phyloP scores from a whole-genome alignment of 2,329 filamentous ascomycete genomes.

The Colletotrichum eleusines region DNA sequence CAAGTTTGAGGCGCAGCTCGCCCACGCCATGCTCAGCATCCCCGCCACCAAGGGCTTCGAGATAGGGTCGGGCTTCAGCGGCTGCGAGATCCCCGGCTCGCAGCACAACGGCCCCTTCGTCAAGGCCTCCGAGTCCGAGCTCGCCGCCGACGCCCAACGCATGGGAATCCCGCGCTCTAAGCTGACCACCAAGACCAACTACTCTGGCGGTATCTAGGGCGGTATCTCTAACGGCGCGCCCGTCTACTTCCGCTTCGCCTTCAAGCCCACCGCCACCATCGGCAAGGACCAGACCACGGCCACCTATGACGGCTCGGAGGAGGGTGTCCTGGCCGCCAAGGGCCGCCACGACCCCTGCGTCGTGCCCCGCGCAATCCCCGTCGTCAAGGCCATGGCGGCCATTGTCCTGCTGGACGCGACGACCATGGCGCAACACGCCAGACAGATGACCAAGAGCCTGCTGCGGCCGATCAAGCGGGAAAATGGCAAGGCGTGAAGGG shows the following conservation, averaged over 20 bases:
- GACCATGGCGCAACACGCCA: constrained; percentile 82
- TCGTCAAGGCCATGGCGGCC: constrained; percentile 89
- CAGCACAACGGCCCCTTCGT: constrained; percentile 92
- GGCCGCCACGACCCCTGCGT: constrained; percentile 95
- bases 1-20: constrained; percentile 92
- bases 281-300: constrained; percentile 87
- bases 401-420: constrained; percentile 88
- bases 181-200: constrained; percentile 91
- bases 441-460: constrained; percentile 50
- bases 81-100: constrained; percentile 88
- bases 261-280: constrained; percentile 96
- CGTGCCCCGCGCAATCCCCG: constrained; percentile 86
- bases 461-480: constrained; percentile 39
- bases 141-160: constrained; percentile 49
- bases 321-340: constrained; percentile 88
- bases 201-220: constrained; percentile 94
- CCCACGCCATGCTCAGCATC: constrained; percentile 94
- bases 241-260: constrained; percentile 94
- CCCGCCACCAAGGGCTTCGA: constrained; percentile 97
- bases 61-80: constrained; percentile 91
- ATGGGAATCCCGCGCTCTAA: constrained; percentile 66
- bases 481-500: constrained; percentile 22
- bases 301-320: constrained; percentile 76
- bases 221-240: constrained; percentile 94
- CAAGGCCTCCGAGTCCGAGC: constrained; percentile 59